A percentile compares a stretch with the other conserved stretches of the same genome.
Evolutionary conservation across 192 early-diverging fungal species (phyloP).

Genomic region (Coemansia pectinata): DNA sequence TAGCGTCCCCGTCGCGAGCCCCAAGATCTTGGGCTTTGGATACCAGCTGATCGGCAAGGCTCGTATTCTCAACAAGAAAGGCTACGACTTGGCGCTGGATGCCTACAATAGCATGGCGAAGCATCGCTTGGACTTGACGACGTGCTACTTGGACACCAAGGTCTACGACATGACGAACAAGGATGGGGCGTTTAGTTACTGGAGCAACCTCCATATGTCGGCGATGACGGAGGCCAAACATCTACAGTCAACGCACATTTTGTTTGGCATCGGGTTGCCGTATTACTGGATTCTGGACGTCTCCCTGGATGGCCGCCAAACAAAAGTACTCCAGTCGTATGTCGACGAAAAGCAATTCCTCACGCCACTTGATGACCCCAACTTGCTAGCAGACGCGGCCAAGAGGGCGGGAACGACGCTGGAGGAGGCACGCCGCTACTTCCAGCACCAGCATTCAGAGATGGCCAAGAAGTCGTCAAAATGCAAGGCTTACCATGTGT

Average conservation of each 20-base stretch:
- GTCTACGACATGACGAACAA: slow-evolving; percentile 22
- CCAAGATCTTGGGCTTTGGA: slow-evolving; percentile 9
- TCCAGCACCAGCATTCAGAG: slow-evolving; percentile 11
- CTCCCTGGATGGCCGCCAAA: slow-evolving; percentile 3
- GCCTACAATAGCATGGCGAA: not conserved
- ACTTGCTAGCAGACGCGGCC: slow-evolving; percentile 17
- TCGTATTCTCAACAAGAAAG: slow-evolving; percentile 24
- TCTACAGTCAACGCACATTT: slow-evolving; percentile 6
- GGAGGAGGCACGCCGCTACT: slow-evolving; percentile 28
- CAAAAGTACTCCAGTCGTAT: slow-evolving; percentile 7
- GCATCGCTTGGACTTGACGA: slow-evolving; percentile 2
- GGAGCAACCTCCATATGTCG: slow-evolving; percentile 18
- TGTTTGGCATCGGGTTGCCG: slow-evolving; percentile 23
- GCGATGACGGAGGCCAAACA: slow-evolving; percentile 1
- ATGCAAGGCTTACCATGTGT: not conserved
- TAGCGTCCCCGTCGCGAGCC: not conserved
- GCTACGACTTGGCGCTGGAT: slow-evolving; percentile 8
- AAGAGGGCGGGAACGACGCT: slow-evolving; percentile 19
- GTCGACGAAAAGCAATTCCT: not conserved
- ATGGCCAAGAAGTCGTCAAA: not conserved
- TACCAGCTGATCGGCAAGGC: slow-evolving; percentile 40
- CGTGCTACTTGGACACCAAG: slow-evolving; percentile 15
- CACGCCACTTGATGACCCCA: slow-evolving; percentile 23
- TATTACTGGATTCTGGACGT: slow-evolving; percentile 20
- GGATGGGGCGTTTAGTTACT: slow-evolving; percentile 15